A percentile compares a stretch with the other conserved stretches of the same genome.
Evolutionary conservation across 495 filamentous ascomycete genomes (phyloP).

Genomic region (Venustampulla echinocandica): DNA sequence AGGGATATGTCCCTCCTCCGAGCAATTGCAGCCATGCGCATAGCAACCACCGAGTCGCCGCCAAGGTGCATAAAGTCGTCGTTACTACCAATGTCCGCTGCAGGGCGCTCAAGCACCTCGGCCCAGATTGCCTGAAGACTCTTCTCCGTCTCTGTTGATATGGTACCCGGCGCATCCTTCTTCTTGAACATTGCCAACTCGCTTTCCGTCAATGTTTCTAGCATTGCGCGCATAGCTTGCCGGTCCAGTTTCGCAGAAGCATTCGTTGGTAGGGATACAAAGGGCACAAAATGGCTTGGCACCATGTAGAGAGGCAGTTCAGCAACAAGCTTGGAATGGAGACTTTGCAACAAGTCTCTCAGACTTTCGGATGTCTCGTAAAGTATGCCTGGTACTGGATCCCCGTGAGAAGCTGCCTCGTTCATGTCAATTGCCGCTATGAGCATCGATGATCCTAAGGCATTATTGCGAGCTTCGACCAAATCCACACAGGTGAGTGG

Average conservation of each 20-base stretch:
- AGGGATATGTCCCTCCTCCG: conserved; percentile 16
- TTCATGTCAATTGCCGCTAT: not conserved
- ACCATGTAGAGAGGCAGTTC: conserved; percentile 25
- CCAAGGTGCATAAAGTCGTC: conserved; percentile 42
- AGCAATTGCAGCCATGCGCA: conserved; percentile 22
- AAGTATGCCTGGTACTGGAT: not conserved
- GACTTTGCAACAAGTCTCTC: too few relatives aligned
- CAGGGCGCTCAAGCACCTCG: not conserved
- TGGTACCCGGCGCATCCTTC: not conserved
- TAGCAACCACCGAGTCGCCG: conserved; percentile 43
- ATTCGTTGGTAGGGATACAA: conserved; percentile 3
- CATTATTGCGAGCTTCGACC: not conserved
- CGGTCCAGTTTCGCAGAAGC: conserved; percentile 32
- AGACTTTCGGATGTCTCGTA: not conserved
- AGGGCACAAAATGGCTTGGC: conserved; percentile 15
- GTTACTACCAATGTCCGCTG: not conserved
- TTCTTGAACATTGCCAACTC: not conserved
- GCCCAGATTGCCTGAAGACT: not conserved
- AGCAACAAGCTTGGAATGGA: not conserved
- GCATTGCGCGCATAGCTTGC: not conserved
- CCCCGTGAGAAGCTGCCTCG: not conserved
- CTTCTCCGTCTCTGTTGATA: not conserved
- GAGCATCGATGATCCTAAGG: not conserved
- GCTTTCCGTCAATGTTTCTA: not conserved
- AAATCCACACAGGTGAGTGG: not conserved